Evolutionary conservation across 2,329 filamentous ascomycete species (phyloP).

Genomic region (Delphinella strobiligena): DNA sequence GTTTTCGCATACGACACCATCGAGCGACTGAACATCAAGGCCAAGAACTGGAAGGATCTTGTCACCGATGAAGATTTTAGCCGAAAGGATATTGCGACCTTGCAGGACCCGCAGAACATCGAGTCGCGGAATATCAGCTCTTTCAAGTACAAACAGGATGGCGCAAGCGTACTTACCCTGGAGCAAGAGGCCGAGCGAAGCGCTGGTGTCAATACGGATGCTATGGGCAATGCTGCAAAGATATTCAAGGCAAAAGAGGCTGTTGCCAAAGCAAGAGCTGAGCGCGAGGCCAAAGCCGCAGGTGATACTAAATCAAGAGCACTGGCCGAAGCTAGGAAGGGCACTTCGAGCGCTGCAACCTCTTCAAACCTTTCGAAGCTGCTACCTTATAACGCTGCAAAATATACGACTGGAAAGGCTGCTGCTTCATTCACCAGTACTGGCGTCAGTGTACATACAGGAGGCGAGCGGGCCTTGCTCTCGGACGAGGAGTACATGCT

Average conservation of each 20-base stretch:
- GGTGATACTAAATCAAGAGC: constrained; percentile 23
- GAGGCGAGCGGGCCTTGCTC: constrained; percentile 70
- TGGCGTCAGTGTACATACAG: constrained; percentile 83
- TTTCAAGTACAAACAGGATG: constrained; percentile 83
- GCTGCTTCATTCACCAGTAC: constrained; percentile 94
- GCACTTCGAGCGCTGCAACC: constrained; percentile 19
- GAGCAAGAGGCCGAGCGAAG: constrained; percentile 58
- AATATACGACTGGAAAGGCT: constrained; percentile 79
- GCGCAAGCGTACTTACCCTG: constrained; percentile 52
- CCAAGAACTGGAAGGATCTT: constrained; percentile 89
- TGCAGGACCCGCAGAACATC: constrained; percentile 91
- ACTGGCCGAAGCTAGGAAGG: constrained; percentile 46
- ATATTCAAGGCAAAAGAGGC: constrained; percentile 85
- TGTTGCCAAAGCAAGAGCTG: constrained; percentile 76
- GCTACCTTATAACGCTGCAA: constrained; percentile 69
- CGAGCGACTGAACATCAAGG: constrained; percentile 88
- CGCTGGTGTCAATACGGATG: constrained; percentile 57
- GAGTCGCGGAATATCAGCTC: constrained; percentile 69
- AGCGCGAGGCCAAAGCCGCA: constrained; percentile 39
- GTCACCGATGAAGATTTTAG: constrained; percentile 78
- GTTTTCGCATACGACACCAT: constrained; percentile 96
- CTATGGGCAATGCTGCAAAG: constrained; percentile 69
- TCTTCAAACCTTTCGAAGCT: constrained; percentile 21
- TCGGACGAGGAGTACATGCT: constrained; percentile 96
- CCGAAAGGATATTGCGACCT: constrained; percentile 83